phyloP scores from a whole-genome alignment of 2,329 filamentous ascomycete genomes.

The Diaporthe sp. region DNA sequence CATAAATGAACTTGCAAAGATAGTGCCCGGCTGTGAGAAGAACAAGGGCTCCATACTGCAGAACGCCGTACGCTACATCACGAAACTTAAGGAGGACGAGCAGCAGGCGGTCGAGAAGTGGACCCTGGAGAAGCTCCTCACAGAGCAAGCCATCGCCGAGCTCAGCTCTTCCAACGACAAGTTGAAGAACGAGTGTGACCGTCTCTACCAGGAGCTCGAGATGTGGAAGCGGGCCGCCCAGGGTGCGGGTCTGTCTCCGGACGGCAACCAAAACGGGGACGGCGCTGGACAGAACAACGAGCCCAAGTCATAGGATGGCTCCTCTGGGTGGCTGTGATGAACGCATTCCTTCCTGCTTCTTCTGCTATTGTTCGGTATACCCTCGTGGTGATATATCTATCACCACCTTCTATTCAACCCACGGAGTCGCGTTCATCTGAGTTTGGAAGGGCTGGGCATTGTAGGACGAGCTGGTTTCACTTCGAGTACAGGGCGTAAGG shows the following conservation, averaged over 20 bases:
- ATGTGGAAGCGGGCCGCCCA: constrained; percentile 80
- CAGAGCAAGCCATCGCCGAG: constrained; percentile 89
- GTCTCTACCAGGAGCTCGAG: constrained; percentile 81
- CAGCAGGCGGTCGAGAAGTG: constrained; percentile 94
- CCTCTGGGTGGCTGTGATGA: constrained; percentile 30
- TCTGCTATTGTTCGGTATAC: constrained; percentile 29
- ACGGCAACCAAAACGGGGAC: constrained; percentile 45
- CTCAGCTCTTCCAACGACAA: constrained; percentile 89
- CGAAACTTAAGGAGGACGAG: constrained; percentile 93
- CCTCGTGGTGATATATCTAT: constrained; percentile 12
- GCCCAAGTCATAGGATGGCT: constrained; percentile 36
- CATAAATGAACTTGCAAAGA: constrained; percentile 97
- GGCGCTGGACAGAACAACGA: constrained; percentile 48
- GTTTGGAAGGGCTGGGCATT: not conserved
- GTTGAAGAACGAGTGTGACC: constrained; percentile 82
- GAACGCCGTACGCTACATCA: constrained; percentile 93
- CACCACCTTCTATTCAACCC: constrained; percentile 26
- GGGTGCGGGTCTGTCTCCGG: constrained; percentile 61
- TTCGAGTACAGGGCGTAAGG: constrained; percentile 17
- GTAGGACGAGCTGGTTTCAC: not conserved
- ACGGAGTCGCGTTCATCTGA: constrained; percentile 25
- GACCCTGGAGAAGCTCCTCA: constrained; percentile 90
- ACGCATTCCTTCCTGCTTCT: constrained; percentile 29
- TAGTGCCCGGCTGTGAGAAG: constrained; percentile 97
- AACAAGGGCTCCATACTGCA: constrained; percentile 98